phyloP scores from a whole-genome alignment of 1,284 basidiomycete genomes.

The Heterobasidion occidentale region DNA sequence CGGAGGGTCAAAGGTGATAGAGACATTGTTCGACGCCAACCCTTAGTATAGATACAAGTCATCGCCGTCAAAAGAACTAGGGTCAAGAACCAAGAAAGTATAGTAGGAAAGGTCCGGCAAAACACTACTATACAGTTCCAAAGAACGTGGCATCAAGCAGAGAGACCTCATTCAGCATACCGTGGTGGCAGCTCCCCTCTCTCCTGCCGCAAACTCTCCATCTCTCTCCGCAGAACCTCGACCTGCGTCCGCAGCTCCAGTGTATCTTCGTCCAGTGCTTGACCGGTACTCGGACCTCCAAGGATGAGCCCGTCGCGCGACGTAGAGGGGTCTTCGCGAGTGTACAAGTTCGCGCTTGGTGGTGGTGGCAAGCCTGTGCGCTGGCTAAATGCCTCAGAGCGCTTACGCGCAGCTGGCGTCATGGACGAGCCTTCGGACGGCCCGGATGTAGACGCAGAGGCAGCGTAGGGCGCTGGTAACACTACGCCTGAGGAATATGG shows the following conservation, averaged over 20 bases:
- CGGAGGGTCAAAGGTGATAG: too few species aligned
- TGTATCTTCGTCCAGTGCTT: not conserved
- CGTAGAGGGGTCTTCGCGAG: not conserved
- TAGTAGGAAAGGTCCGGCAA: too few species aligned
- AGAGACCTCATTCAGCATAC: not conserved
- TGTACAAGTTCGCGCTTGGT: not conserved
- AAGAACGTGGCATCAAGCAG: too few species aligned
- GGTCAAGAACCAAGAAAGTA: too few species aligned
- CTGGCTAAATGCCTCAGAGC: not conserved
- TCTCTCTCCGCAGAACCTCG: not conserved
- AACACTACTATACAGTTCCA: too few species aligned
- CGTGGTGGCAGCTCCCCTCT: not conserved
- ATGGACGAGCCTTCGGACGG: not conserved
- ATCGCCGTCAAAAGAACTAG: too few species aligned
- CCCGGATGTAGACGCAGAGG: not conserved
- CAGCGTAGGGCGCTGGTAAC: not conserved
- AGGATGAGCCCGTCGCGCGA: not conserved
- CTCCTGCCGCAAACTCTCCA: not conserved
- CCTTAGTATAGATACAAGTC: too few species aligned
- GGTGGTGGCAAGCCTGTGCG: not conserved
- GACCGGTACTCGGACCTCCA: not conserved
- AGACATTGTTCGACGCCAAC: too few species aligned
- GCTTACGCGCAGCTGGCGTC: not conserved
- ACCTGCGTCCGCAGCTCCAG: not conserved
- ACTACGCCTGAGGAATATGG: not conserved